phyloP scores from a whole-genome alignment of 2,329 filamentous ascomycete species.

The Incumbomyces delicatus region DNA sequence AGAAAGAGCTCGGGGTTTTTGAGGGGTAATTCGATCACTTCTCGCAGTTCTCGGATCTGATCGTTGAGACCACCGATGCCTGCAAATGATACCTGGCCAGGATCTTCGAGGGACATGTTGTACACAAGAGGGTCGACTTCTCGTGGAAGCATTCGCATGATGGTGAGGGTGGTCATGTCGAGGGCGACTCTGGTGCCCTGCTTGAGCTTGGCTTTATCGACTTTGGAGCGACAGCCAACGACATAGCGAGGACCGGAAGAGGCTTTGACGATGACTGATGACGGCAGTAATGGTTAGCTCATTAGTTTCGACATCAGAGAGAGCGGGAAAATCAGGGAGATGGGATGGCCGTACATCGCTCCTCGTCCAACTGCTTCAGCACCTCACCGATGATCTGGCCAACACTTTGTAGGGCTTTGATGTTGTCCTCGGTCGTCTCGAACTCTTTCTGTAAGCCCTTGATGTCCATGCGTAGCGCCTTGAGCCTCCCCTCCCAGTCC shows the following conservation, averaged over 20 bases:
- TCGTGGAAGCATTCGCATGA: constrained; percentile 98
- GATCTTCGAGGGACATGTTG: constrained; percentile 99
- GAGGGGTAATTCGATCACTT: constrained; percentile 93
- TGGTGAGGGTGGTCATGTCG: constrained; percentile 98
- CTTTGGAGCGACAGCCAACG: constrained; percentile 94
- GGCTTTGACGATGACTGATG: constrained; percentile 88
- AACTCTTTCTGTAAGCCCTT: constrained; percentile 92
- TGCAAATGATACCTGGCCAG: constrained; percentile 92
- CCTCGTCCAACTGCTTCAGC: constrained; percentile 95
- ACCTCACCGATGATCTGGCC: constrained; percentile 99
- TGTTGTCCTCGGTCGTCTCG: constrained; percentile 96
- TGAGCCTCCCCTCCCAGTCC: constrained; percentile 98
- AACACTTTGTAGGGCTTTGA: constrained; percentile 97
- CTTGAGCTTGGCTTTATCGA: constrained; percentile 94
- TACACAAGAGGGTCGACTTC: constrained; percentile 98
- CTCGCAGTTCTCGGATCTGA: constrained; percentile 91
- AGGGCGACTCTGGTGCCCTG: constrained; percentile 95
- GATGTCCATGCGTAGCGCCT: constrained; percentile 85
- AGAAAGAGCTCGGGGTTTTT: constrained; percentile 98
- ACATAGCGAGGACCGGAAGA: constrained; percentile 96
- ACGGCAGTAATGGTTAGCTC: constrained; percentile 1
- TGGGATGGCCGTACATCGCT: constrained; percentile 65
- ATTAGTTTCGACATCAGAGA: not conserved
- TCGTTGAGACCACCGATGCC: constrained; percentile 97
- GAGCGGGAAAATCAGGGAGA: no score